These are phyloP conservation scores for Pleoardoris graminearum DNA, from an alignment of 2,329 filamentous ascomycete species.

Conservation along the genomic window DNA sequence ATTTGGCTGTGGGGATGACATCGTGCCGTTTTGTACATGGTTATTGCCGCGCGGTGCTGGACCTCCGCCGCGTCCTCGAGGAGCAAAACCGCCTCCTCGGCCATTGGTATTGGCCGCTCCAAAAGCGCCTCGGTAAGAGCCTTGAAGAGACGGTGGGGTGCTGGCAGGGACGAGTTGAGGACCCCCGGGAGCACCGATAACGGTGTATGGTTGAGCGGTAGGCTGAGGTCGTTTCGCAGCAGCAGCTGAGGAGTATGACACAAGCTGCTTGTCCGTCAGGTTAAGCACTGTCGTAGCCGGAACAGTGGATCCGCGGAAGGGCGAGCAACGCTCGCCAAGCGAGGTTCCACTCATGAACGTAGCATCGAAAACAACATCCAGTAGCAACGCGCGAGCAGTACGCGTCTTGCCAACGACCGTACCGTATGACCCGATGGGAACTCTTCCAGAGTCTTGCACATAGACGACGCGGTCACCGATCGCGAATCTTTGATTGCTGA, in stretches of 20 bases:
- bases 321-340: conserved; percentile 83
- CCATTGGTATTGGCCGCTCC: conserved; percentile 49
- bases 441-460: conserved; percentile 88
- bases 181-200: conserved; percentile 56
- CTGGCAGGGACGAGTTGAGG: conserved; percentile 63
- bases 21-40: conserved; percentile 28
- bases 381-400: conserved; percentile 76
- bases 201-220: conserved; percentile 56
- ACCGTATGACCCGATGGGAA: conserved; percentile 87
- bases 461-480: conserved; percentile 93
- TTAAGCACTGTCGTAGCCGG: conserved; percentile 87
- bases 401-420: conserved; percentile 95
- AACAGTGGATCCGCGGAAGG: conserved; percentile 93
- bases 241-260: conserved; percentile 65
- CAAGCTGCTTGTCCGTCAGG: conserved; percentile 77
- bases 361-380: conserved; percentile 91
- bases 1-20: conserved; percentile 17
- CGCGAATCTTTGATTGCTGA: conserved; percentile 79
- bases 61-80: conserved; percentile 41
- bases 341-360: conserved; percentile 98
- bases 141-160: conserved; percentile 60
- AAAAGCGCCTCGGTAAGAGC: conserved; percentile 62
- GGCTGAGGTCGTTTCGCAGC: conserved; percentile 57
- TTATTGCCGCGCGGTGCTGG: conserved; percentile 36
- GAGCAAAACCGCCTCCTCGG: conserved; percentile 9